phyloP scores from a whole-genome alignment of 768 basidiomycete species.

The Termitomyces sp. region DNA sequence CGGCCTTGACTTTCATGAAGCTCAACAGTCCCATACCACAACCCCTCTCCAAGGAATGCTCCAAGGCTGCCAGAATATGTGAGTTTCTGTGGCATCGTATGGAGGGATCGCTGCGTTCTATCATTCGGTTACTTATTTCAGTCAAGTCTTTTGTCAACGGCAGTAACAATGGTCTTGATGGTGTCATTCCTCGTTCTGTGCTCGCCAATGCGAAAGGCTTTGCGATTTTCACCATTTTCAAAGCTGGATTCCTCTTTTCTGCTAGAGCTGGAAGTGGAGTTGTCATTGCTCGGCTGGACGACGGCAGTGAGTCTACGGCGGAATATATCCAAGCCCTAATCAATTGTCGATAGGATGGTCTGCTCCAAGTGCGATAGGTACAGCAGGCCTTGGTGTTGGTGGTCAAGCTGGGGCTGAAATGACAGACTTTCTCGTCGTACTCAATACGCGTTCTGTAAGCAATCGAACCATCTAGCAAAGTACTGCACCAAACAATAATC shows the following conservation, averaged over 20 bases:
- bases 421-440: conserved; percentile 86
- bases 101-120: neutral
- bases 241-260: conserved; percentile 68
- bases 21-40: conserved; percentile 45
- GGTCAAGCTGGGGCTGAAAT: conserved; percentile 80
- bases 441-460: conserved; percentile 76
- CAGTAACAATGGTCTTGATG: conserved; percentile 80
- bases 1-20: conserved; percentile 29
- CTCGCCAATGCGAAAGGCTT: conserved; percentile 61
- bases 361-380: conserved; percentile 91
- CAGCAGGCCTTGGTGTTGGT: conserved; percentile 86
- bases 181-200: conserved; percentile 47
- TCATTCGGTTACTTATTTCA: conserved; percentile 20
- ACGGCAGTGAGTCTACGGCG: no score
- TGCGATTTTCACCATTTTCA: conserved; percentile 87
- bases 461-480: conserved; percentile 2
- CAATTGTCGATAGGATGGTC: conserved; percentile 64
- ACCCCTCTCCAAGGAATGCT: conserved; percentile 75
- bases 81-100: conserved; percentile 20
- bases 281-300: conserved; percentile 62
- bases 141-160: conserved; percentile 82
- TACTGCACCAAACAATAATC: conserved; percentile 4
- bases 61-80: conserved; percentile 87
- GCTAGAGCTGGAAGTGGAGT: conserved; percentile 83
- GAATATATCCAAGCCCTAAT: neutral